Percentiles rank a stretch among this genome's conserved stretches.
phyloP scores from a whole-genome alignment of 495 filamentous ascomycete genomes.

The Hypoxylon fragiforme region DNA sequence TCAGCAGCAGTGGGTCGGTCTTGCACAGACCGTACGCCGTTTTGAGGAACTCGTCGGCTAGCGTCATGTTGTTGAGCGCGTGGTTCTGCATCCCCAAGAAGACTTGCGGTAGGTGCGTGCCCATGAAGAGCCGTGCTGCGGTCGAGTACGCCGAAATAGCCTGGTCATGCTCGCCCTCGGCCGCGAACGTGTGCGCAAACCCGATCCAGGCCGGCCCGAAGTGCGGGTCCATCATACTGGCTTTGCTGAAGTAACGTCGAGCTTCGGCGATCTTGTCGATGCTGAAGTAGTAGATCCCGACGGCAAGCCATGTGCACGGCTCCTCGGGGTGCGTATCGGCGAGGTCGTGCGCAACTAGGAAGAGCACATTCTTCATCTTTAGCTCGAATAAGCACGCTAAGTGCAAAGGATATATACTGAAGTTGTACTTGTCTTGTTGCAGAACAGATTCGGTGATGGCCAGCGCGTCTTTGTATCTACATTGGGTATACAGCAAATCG shows the following conservation, averaged over 20 bases:
- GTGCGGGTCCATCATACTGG: slow-evolving; percentile 94
- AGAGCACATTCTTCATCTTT: slow-evolving; percentile 80
- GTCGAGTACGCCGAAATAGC: slow-evolving; percentile 98
- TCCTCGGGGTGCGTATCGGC: slow-evolving; percentile 91
- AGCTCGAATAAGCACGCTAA: slow-evolving; percentile 92
- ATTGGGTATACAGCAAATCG: slow-evolving; percentile 92
- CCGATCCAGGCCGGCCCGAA: slow-evolving; percentile 99
- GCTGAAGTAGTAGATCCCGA: slow-evolving; percentile 91
- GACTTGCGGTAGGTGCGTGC: slow-evolving; percentile 92
- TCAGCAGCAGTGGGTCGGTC: slow-evolving; percentile 85
- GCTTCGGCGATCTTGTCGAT: slow-evolving; percentile 91
- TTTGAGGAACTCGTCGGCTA: slow-evolving; percentile 94
- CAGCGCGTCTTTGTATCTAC: slow-evolving; percentile 85
- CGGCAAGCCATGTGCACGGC: slow-evolving; percentile 87
- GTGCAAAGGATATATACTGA: slow-evolving; percentile 85
- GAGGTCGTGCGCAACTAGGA: slow-evolving; percentile 91
- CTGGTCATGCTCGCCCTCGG: slow-evolving; percentile 99
- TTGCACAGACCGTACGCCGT: slow-evolving; percentile 77
- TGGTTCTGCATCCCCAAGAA: slow-evolving; percentile 99
- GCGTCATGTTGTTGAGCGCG: slow-evolving; percentile 88
- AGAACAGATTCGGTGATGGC: slow-evolving; percentile 82
- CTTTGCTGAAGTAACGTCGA: slow-evolving; percentile 93
- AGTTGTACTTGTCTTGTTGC: slow-evolving; percentile 80
- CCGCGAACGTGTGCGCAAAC: slow-evolving; percentile 99
- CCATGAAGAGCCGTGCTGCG: slow-evolving; percentile 92